Evolutionary conservation across 1,139 yeast genomes (phyloP), one percentile per base, ranked within the genome.

Genomic region (Wickerhamiella infanticola): DNA sequence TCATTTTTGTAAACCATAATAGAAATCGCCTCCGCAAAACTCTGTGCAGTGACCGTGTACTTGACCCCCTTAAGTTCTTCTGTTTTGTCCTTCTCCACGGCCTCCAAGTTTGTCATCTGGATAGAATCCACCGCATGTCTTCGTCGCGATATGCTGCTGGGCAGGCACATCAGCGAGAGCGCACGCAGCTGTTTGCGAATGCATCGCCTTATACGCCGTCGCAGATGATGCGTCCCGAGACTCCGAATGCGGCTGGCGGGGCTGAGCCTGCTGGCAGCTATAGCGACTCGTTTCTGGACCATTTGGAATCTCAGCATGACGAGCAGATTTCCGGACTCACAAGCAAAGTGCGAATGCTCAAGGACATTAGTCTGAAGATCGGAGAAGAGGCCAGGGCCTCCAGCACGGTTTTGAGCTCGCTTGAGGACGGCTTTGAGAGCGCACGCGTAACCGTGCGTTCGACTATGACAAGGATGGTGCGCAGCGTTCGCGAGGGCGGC

Each of bases 371-470:
- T 5, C 61, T 75, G 41, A 73, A 69, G 53, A 86, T 88, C 81
- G 95, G 95, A 3, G 76, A 75, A 41, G 94, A 86, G 60, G 88
- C 86, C 53, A 77, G 83, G 55, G 79, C 78, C 54, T 77, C 88
- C 31, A 77, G 78, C 51, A 65, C 75, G 50, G 66, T 81, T 48
- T 70, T 84, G 50, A 75, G 73, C 49, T 73, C 73, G 8, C 45
- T 61, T 51, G 74, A 71, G 44, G 65, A 68, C 41, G 64, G 68
- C 9, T 74, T 74, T 55, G 74, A 69, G 41, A 58, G 58, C 43
- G 70, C 77, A 1, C 57, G 73, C n/a, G 57, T 62, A 2, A 64
- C 65, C 48, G 66, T 79, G 42, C 81, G 79, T 55, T 74, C 72
- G 53, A 84, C 94, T 1, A 80, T 76, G 63, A 74, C 70, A 52